These are phyloP conservation scores for Grigorovia jiainica DNA, from an alignment of 805 yeast species.

Conservation along the genomic window DNA sequence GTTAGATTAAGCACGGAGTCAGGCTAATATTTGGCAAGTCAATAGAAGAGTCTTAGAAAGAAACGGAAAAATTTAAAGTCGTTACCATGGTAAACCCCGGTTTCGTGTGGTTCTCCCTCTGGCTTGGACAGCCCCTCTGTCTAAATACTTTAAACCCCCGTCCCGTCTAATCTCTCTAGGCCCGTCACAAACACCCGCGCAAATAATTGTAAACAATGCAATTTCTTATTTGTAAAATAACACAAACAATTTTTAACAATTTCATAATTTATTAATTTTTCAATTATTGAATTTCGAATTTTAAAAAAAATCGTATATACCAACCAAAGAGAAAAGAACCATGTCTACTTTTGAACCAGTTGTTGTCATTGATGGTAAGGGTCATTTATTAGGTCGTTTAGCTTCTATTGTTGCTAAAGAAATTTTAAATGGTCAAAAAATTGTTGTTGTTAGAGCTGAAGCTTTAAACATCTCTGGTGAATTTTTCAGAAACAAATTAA, in stretches of 20 bases:
- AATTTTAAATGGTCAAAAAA: slow-evolving; percentile 94
- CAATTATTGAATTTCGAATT: neutral
- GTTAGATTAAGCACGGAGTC: too few relatives aligned
- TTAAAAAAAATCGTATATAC: slow-evolving; percentile 3
- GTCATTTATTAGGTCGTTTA: slow-evolving; percentile 99
- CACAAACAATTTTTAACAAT: neutral
- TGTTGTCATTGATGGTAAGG: slow-evolving; percentile 99
- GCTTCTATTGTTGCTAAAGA: slow-evolving; percentile 98
- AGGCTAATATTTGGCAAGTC: too few relatives aligned
- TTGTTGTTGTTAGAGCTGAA: slow-evolving; percentile 96
- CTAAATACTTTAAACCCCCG: too few relatives aligned
- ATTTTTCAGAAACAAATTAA: slow-evolving; percentile 99
- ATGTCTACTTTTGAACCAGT: slow-evolving; percentile 80
- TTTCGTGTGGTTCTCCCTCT: too few relatives aligned
- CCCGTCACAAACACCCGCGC: neutral
- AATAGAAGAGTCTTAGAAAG: too few relatives aligned
- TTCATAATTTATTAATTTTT: neutral
- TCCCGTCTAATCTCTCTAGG: too few relatives aligned
- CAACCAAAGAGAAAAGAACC: slow-evolving; percentile 25
- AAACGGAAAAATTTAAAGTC: too few relatives aligned
- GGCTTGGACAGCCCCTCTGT: too few relatives aligned
- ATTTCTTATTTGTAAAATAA: too few relatives aligned
- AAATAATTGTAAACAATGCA: neutral
- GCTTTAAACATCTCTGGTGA: slow-evolving; percentile 98
- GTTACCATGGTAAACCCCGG: too few relatives aligned